Base-by-base conservation (phyloP, 768 basidiomycete species). In the Lyophyllum shimeji region DNA sequence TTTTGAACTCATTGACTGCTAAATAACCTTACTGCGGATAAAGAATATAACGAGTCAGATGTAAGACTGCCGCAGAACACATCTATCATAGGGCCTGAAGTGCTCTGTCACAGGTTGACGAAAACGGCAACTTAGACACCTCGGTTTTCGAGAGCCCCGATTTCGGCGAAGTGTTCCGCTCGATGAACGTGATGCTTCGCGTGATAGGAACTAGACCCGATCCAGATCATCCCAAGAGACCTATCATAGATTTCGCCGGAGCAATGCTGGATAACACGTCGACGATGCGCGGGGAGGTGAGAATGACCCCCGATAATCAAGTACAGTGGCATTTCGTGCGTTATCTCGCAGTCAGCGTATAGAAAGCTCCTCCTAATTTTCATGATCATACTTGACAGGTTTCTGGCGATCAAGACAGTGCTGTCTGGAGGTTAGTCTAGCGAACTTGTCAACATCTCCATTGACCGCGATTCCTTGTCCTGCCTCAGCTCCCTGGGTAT, bases 261-360 rank as follows among this genome's bases (percentile, higher is more conserved):
- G 75, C 77, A 53, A 75, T 85, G 63, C 70, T 74, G n/a, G 74
- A 76, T 3, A 65, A 68, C 1, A 69, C 71, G 5, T 78, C 80
- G 23, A 75, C 74, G 2, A 76, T 89, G 66, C 66, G 69, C 5
- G 87, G 88, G 2, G 72, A 65, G 23, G 80, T 87, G 15, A 72
- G 75, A 59, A 74, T 89, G 66, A 82, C 82, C 0, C 72, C 76
- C 0, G 85, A 89, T 52, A 71, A 78, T 50, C 76, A 84, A 45
- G 68, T 87, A 8, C 77, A 80, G 50, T 86, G 85, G 84, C 79
- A 82, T 67, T 85, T 83, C 67, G 87, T 88, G 65, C 63, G 85
- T 71, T 27, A 9, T 27, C 1, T 24, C 1, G 21, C 43, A 5
- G 29, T n/a, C 44, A n/a, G 23, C 24, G 21, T 18, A 23, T 7